Base-by-base conservation (phyloP, 2,329 filamentous ascomycete genomes). In the Verticillium nubilum region DNA sequence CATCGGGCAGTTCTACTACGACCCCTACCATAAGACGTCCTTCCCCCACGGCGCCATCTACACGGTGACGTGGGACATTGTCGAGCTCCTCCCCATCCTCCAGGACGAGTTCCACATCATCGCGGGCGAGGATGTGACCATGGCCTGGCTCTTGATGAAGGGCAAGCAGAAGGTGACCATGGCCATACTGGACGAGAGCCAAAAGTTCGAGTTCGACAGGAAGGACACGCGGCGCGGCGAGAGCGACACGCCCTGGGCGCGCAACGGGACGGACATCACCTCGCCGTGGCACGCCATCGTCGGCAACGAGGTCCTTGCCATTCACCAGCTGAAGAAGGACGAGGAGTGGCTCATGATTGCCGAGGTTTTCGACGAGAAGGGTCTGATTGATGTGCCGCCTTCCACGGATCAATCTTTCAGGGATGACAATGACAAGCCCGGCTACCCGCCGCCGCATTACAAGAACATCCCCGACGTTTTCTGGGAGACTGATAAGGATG, bases 391-490 rank as follows among this genome's bases (percentile, higher is more conserved):
- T 9, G 60, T 57, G 50, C 65, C 60, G 6, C 27, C 33, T 1
- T 80, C 81, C 59, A 76, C 78, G 23, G 80, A 83, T 50, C 76
- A 76, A 27, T 71, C 72, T 13, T 67, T 68, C 26, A 69, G 60
- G 5, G 67, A 68, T 13, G 67, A 68, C 13, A 61, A 64, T n/a
- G 52, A 62, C 29, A 72, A 72, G 60, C 58, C 60, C 5, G 56
- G 62, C 4, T 67, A 69, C 15, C 52, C 60, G 9, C 26, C 62
- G 0, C 23, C 57, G 3, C 42, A 33, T 17, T 59, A 61, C 17
- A n/a, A 70, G 15, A 70, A 72, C 35, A 67, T 68, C 19, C 55
- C 63, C 0, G 67, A 42, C 23, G 17, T n/a, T 4, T 56, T 26
- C 23, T 56, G 54, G 54, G 54, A 56, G 54, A 19, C 15, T 17